These are phyloP conservation scores for Sporothrix dimorphospora DNA, from an alignment of 2,329 filamentous ascomycete genomes.

Conservation along the genomic window DNA sequence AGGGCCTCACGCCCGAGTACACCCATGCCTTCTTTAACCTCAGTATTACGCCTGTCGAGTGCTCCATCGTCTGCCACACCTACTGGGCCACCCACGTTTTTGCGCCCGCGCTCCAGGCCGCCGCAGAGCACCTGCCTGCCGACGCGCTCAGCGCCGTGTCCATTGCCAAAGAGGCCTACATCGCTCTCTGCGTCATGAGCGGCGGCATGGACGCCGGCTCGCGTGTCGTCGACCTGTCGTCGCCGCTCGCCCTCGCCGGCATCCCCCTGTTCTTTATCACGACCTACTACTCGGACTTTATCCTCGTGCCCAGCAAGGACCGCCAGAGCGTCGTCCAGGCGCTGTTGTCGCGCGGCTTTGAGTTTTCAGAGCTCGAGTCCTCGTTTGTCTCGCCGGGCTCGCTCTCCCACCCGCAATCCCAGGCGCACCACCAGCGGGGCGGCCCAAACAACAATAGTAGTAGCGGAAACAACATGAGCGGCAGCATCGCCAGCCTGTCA, in stretches of 20 bases:
- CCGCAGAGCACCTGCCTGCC: slow-evolving; percentile 52
- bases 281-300: slow-evolving; percentile 97
- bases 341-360: slow-evolving; percentile 78
- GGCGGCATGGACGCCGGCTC: slow-evolving; percentile 90
- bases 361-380: slow-evolving; percentile 72
- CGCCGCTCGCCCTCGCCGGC: slow-evolving; percentile 84
- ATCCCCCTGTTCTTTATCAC: slow-evolving; percentile 99
- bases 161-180: slow-evolving; percentile 81
- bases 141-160: slow-evolving; percentile 60
- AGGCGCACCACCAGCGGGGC: slow-evolving; percentile 31
- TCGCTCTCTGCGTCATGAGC: slow-evolving; percentile 86
- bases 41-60: slow-evolving; percentile 88
- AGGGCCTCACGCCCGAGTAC: slow-evolving; percentile 54
- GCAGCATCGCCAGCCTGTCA: slow-evolving; percentile 29
- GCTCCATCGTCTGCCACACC: slow-evolving; percentile 85
- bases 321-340: slow-evolving; percentile 75
- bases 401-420: slow-evolving; percentile 38
- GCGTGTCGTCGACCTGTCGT: slow-evolving; percentile 87
- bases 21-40: slow-evolving; percentile 88
- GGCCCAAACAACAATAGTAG: slow-evolving; percentile 40
- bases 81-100: slow-evolving; percentile 76
- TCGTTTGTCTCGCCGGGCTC: slow-evolving; percentile 63
- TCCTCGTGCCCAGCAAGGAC: slow-evolving; percentile 80
- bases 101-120: slow-evolving; percentile 64
- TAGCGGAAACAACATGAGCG: slow-evolving; percentile 39